Conservation (phyloP, 176 grass and related monocot species). For the Triticum timopheevii region DNA sequence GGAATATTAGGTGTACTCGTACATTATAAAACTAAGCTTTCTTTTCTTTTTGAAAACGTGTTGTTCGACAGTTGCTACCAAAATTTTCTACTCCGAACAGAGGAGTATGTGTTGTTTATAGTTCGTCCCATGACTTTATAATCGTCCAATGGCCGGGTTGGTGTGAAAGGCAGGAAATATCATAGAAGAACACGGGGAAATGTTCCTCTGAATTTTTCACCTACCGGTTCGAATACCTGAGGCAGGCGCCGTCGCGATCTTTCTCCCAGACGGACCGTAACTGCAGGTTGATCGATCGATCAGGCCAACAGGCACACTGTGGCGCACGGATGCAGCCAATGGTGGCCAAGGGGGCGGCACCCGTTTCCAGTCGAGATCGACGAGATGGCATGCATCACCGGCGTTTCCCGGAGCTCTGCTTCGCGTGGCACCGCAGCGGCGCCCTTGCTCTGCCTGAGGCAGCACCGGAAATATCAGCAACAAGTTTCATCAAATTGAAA, state of each 20-base stretch:
- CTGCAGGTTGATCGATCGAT: not conserved
- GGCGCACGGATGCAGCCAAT: not conserved
- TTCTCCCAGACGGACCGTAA: too few species aligned
- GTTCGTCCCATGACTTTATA: not conserved
- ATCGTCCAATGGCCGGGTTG: not conserved
- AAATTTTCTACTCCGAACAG: too few species aligned
- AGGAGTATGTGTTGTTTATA: too few species aligned
- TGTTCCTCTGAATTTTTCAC: not conserved
- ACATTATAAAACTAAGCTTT: too few species aligned
- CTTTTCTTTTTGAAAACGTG: too few species aligned
- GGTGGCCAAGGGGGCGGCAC: not conserved
- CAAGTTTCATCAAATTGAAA: not conserved
- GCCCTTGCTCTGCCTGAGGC: not conserved
- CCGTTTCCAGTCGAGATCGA: too few species aligned
- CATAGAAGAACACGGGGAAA: not conserved
- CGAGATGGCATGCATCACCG: not conserved
- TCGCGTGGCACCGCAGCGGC: not conserved
- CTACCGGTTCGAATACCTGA: not conserved
- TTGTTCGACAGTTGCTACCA: too few species aligned
- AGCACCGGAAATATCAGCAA: too few species aligned
- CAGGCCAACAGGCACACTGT: not conserved
- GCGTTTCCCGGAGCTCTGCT: not conserved
- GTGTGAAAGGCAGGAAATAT: not conserved
- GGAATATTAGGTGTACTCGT: too few species aligned
- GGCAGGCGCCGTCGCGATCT: not conserved